These are phyloP conservation scores for Guadua angustifolia DNA, from an alignment of 176 grass and related monocot genomes.

Conservation along the genomic window DNA sequence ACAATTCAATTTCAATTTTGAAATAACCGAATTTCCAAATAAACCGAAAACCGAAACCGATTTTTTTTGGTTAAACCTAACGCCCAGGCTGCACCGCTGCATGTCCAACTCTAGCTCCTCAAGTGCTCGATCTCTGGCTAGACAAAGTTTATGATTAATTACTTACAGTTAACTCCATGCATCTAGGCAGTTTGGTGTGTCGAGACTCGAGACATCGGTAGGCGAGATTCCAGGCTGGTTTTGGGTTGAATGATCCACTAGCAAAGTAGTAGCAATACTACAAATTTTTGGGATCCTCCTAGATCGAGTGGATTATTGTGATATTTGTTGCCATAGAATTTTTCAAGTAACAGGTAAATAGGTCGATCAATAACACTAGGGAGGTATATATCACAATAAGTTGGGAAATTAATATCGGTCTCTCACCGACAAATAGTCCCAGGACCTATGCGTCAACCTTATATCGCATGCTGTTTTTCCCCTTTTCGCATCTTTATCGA, in stretches of 20 bases:
- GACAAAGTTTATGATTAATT: slow-evolving; percentile 41
- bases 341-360: neutral
- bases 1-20: too few relatives aligned
- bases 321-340: neutral
- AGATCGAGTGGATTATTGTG: neutral
- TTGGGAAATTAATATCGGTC: neutral
- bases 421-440: neutral
- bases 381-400: neutral
- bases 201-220: slow-evolving; percentile 26
- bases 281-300: neutral
- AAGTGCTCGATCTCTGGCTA: neutral
- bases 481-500: neutral
- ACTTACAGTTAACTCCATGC: slow-evolving; percentile 45
- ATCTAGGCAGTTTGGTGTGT: slow-evolving; percentile 30
- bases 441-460: neutral
- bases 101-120: neutral
- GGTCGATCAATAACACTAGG: neutral
- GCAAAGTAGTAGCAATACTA: neutral
- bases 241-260: slow-evolving; percentile 41
- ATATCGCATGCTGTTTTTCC: neutral
- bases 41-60: too few relatives aligned
- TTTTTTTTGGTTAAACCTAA: too few relatives aligned
- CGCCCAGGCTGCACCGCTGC: neutral
- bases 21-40: too few relatives aligned
- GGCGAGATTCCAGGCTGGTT: slow-evolving; percentile 1